Conservation (phyloP, 177 flowering plant genomes). For the Vitis hybrid region DNA sequence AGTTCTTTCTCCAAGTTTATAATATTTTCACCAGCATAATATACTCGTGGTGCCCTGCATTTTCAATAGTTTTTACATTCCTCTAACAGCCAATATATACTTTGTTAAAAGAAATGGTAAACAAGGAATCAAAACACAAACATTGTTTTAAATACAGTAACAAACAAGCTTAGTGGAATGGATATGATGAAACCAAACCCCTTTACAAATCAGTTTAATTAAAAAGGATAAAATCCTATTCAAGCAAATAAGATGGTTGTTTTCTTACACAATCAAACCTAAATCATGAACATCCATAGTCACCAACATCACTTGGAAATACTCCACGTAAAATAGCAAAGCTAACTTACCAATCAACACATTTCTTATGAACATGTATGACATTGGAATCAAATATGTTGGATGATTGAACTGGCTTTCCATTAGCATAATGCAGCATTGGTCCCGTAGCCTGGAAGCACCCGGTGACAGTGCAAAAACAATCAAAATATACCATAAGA, state of each 20-base stretch:
- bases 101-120: too few species aligned
- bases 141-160: too few species aligned
- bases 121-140: too few species aligned
- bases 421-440: constrained; percentile 59
- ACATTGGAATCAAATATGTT: constrained; percentile 23
- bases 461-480: not conserved
- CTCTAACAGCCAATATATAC: not conserved
- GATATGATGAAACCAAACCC: not conserved
- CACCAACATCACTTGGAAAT: not conserved
- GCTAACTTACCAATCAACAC: constrained; percentile 75
- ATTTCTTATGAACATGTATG: constrained; percentile 68
- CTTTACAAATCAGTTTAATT: not conserved
- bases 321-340: not conserved
- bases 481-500: not conserved
- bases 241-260: not conserved
- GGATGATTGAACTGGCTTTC: constrained; percentile 31
- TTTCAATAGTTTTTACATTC: not conserved
- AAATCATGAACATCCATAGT: not conserved
- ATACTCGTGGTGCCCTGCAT: constrained; percentile 86
- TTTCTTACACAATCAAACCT: not conserved
- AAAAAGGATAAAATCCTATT: not conserved
- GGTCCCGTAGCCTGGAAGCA: constrained; percentile 60
- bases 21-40: constrained; percentile 53
- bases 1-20: constrained; percentile 70
- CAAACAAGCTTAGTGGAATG: too few species aligned